Percentiles rank a stretch among this genome's conserved stretches.
These are phyloP conservation scores for Phaeosphaeriaceae sp. DNA, from an alignment of 2,329 filamentous ascomycete genomes.

Conservation along the genomic window DNA sequence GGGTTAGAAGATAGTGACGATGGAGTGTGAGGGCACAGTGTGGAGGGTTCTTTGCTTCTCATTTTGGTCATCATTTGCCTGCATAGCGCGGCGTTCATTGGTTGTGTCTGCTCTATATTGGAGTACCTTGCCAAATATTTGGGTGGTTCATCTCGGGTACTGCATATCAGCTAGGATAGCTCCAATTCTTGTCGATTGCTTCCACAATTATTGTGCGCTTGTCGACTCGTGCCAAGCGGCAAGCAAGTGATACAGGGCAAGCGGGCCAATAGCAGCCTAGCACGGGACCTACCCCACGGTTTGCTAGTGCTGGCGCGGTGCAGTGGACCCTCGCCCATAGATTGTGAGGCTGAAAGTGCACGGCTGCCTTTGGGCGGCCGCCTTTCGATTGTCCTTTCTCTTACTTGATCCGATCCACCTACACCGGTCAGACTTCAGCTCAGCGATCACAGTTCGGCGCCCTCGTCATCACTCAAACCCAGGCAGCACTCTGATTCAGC, in stretches of 20 bases:
- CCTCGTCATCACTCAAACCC: background rate
- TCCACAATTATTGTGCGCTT: background rate
- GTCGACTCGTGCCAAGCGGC: background rate
- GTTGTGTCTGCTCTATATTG: constrained; percentile 29
- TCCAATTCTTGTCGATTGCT: background rate
- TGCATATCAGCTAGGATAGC: constrained; percentile 6
- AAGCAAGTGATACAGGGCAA: background rate
- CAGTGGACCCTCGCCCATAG: constrained; percentile 2
- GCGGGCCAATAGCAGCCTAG: background rate
- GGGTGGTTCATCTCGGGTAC: constrained; percentile 8
- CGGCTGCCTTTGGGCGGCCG: constrained; percentile 6
- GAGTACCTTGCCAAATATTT: constrained; percentile 11
- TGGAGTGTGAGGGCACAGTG: constrained; percentile 13
- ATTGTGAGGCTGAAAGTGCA: constrained; percentile 21
- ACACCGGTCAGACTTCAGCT: constrained; percentile 13
- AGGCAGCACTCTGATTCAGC: constrained; percentile 8
- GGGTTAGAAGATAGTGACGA: constrained; percentile 33
- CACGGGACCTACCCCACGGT: background rate
- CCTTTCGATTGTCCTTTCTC: background rate
- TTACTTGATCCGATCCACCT: constrained; percentile 6
- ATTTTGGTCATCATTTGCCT: constrained; percentile 24
- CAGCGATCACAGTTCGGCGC: background rate
- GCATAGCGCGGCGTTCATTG: constrained; percentile 49
- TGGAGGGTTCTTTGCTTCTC: constrained; percentile 4
- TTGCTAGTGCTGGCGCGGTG: constrained; percentile 2